A percentile compares a stretch with the other conserved stretches of the same genome.
Conservation (phyloP, 306 rosid species). For the Vigna reflexopilosa region DNA sequence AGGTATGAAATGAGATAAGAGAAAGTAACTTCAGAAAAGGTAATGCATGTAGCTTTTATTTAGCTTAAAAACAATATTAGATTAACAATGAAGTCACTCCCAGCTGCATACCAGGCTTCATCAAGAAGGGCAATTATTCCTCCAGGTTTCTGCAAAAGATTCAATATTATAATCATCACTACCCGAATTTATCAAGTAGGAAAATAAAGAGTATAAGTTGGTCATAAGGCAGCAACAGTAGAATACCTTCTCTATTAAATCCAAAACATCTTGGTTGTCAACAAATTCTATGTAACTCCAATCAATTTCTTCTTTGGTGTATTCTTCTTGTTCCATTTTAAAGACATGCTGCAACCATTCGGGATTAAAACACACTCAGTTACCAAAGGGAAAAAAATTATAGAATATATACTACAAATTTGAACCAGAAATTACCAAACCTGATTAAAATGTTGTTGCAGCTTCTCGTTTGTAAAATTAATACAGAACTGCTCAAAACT, state of each 20-base stretch:
- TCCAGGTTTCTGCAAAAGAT: slow-evolving; percentile 91
- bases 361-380: slow-evolving; percentile 39
- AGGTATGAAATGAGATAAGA: slow-evolving; percentile 1
- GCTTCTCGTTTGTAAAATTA: slow-evolving; percentile 97
- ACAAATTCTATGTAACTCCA: slow-evolving; percentile 99
- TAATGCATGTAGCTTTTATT: slow-evolving; percentile 41
- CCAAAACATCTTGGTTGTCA: slow-evolving; percentile 99
- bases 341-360: slow-evolving; percentile 87
- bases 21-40: slow-evolving; percentile 10
- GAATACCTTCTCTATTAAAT: slow-evolving; percentile 92
- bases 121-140: slow-evolving; percentile 96
- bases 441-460: slow-evolving; percentile 99
- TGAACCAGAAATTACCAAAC: slow-evolving; percentile 55
- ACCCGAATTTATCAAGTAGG: slow-evolving; percentile 24
- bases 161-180: slow-evolving; percentile 42
- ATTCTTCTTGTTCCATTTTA: slow-evolving; percentile 99
- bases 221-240: slow-evolving; percentile 33
- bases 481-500: slow-evolving; percentile 99
- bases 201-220: slow-evolving; percentile 21
- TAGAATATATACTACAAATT: slow-evolving; percentile 30
- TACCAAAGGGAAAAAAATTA: slow-evolving; percentile 28
- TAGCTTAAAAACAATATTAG: slow-evolving; percentile 36
- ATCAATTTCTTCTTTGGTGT: slow-evolving; percentile 92
- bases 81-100: slow-evolving; percentile 35
- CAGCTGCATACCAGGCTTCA: slow-evolving; percentile 96